Base-by-base conservation (phyloP, 805 yeast species). In the Torulaspora delbrueckii region DNA sequence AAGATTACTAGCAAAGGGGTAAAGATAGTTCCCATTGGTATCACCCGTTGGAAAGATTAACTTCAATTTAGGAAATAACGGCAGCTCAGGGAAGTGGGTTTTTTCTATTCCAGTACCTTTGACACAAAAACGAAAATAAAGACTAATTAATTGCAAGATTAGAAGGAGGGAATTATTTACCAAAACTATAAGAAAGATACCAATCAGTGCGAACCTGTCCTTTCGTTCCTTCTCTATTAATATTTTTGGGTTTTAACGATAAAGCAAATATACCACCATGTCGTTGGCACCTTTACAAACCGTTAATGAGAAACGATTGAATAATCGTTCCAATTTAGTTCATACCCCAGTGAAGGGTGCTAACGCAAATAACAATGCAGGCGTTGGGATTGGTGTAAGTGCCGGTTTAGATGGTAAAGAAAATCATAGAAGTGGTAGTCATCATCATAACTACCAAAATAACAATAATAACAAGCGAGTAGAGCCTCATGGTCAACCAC, bases 211-310 rank as follows among this genome's bases (percentile, higher is more conserved):
- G 7, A 14, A 18, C 26, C 12, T 13, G 6, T 36, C 19, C 14
- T 33, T 34, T 36, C 7, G 9, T 12, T 8, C 14, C 12, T 25
- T 31, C 19, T 13, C 30, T 28, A 18, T 13, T 16, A 1, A 14
- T 30, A 25, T 22, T 10, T 25, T 24, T 18, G 8, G 19, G 28
- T 30, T 23, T 27, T 19, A 19, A 8, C 19, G 27, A 24, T 36
- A n/a, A 31, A 18, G 30, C 30, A 14, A 18, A 9, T 7, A 14
- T 18, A n/a, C 3, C 12, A 32, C 16, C 23, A 63, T 63, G 67
- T 63, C 68, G 24, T 53, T 62, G 41, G 65, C 66, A 19, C 68
- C 68, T 27, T 52, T 64, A 42, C 65, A 64, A 51, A 46, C 65
- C 12, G 62, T 64, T 27, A 63, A 62, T 52, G 67, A 64, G 24